Evolutionary conservation across 2,329 filamentous ascomycete species (phyloP).

Genomic region (Cladosporium sp.): DNA sequence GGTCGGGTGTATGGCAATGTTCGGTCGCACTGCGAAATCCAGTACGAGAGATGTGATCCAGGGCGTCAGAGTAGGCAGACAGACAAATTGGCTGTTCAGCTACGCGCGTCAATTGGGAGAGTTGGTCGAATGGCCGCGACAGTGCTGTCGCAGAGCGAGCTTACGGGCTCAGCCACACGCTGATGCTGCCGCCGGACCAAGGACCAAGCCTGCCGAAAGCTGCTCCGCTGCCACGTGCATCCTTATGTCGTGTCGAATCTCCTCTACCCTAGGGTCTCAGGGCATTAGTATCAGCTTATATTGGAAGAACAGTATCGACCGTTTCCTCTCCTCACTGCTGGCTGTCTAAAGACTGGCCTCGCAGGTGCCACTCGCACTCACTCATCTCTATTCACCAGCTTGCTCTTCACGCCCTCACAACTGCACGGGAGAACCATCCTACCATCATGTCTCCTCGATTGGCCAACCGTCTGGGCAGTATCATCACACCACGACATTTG

Average conservation of each 20-base stretch:
- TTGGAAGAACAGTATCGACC: too few species aligned
- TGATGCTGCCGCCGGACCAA: too few species aligned
- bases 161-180: not conserved
- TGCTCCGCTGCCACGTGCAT: not conserved
- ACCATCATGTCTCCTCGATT: not conserved
- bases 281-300: too few species aligned
- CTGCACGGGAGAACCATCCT: not conserved
- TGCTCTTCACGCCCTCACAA: not conserved
- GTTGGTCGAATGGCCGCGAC: not conserved
- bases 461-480: slow-evolving; percentile 1
- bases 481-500: not conserved
- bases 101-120: not conserved
- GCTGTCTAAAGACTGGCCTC: too few species aligned
- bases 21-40: not conserved
- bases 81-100: not conserved
- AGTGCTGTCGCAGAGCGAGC: not conserved
- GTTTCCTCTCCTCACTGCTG: too few species aligned
- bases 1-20: not conserved
- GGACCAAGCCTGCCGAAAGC: not conserved
- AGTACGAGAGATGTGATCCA: not conserved
- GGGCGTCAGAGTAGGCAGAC: not conserved
- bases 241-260: not conserved
- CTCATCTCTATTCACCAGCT: not conserved
- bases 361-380: too few species aligned
- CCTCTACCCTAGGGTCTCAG: too few species aligned